Base-by-base conservation (phyloP, 2,329 filamentous ascomycete species). In the Diaporthe eres region DNA sequence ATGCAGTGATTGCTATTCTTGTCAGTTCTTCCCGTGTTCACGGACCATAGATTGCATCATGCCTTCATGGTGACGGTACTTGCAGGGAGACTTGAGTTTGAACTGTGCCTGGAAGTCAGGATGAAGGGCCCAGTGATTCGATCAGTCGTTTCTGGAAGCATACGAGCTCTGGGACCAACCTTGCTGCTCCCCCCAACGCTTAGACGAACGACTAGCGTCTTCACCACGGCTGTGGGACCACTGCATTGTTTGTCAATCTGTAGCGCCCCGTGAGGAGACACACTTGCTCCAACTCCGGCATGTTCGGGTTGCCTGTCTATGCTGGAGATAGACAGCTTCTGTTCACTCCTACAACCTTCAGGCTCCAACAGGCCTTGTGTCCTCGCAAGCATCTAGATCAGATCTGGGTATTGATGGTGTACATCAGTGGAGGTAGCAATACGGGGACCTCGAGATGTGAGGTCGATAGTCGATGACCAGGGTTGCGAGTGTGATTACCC, bases 131-230 rank as follows among this genome's bases (percentile, higher is more conserved):
- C 34, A 74, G 42, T 63, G 28, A 39, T 42, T 70, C 25, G 72
- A 74, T 61, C 75, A 49, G 71, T 63, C 44, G 55, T 65, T 76
- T 74, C 75, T 76, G 75, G 58, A 74, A 72, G 57, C 75, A 34
- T 55, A 28, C 47, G 28, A 67, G 72, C 39, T 57, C 37, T 39
- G 70, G 67, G 72, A 57, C 42, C 51, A 75, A 72, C 75, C 75
- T 75, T 71, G 75, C 49, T 57, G 51, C 57, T 9, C 2, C n/a
- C 70, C 57, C 58, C 58, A 63, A 65, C 34, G 34, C 34, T 17
- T 42, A 65, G 71, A 44, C 37, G 71, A 73, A 63, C 71, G 58
- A 65, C 60, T 65, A 73, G 57, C 61, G 71, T 28, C 42, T 34
- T 39, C 55, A 42, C 49, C 65, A 42, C 22, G 49, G 65, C 47